Base-by-base conservation (phyloP, 2,329 filamentous ascomycete genomes). In the Onygenales sp. region DNA sequence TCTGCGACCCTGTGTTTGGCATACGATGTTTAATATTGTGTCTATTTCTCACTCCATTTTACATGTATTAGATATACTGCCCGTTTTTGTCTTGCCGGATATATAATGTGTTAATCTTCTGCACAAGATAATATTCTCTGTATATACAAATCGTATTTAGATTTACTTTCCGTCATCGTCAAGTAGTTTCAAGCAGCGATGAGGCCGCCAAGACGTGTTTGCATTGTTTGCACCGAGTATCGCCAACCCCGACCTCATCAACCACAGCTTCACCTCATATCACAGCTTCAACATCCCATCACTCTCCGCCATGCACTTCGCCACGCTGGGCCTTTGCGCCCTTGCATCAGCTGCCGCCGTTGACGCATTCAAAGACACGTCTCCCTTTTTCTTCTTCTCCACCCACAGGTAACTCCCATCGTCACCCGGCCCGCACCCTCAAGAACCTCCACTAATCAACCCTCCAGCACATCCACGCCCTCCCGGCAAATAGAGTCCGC, bases 371-470 rank as follows among this genome's bases (percentile, higher is more conserved):
- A 83, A 82, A 58, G 86, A 95, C 71, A 89, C 91, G 2, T 91
- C 89, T 52, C 92, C 93, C 14, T 93, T 95, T 71, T 80, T 95
- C 67, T 75, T 96, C 60, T 85, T 94, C 69, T 96, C 92, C 35
- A 92, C 86, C 45, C 80, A 86, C 58, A 76, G 84, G 91, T 95
- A 84, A 64, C 85, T 60, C 27, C 3, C 33, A 35, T 13, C 10
- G 43, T 27, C 27, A 51, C 21, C n/a, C 9, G 17, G 39, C 42
- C 38, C 14, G 50, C n/a, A 11, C 41, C 31, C 14, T 27, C 32
- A 13, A 8, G 14, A n/a, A 47, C 21, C 35, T 39, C 8, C 36
- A 38, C n/a, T 32, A 46, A 42, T 17, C 2, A 36, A 9, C 2
- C 31, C 6, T 9, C 36, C 33, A 32, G 39, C 11, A 33, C 27